Base-by-base conservation (phyloP, 2,329 filamentous ascomycete species). In the Colletotrichum kahawae region DNA sequence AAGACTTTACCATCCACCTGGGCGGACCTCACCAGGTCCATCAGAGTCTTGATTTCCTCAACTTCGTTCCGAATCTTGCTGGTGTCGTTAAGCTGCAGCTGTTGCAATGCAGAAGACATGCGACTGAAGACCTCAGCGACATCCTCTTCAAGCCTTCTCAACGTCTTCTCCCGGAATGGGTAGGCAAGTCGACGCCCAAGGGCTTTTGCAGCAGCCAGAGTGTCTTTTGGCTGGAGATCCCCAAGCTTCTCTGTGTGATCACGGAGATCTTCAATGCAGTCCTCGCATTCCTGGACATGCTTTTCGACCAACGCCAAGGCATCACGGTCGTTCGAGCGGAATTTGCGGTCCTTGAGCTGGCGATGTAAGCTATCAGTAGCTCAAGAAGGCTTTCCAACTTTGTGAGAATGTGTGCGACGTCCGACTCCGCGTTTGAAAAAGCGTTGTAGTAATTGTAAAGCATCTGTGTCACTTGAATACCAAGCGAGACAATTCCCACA, bases 91-190 rank as follows among this genome's bases (percentile, higher is more conserved):
- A 83, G 78, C 69, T 84, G 80, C 21, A 85, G 72, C 9, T 83
- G 74, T 51, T 83, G 76, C 27, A 84, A 74, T 29, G 80, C 83
- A 18, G 82, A 76, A 16, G 78, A 81, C 12, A 86, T 64, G 14
- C 80, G 80, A 8, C 76, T 76, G 21, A 82, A 74, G 24, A 82
- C 79, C 2, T 83, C 83, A 67, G 79, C 77, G 33, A 84, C 76
- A 70, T 84, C 80, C 76, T 84, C 82, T 71, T 84, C 81, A 10
- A 86, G 81, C 71, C 84, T 84, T 67, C 82, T 78, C 57, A 87
- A 75, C 1, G 84, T 86, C 62, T 82, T 84, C 71, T 80, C 77
- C 54, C 81, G 79, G 71, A 86, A 80, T 2, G 82, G 83, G 56
- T 84, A 83, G 2, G 78, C 76, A 3, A 79, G 56, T 29, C 77